Conservation (phyloP, 768 basidiomycete genomes). For the Epithele typhae region DNA sequence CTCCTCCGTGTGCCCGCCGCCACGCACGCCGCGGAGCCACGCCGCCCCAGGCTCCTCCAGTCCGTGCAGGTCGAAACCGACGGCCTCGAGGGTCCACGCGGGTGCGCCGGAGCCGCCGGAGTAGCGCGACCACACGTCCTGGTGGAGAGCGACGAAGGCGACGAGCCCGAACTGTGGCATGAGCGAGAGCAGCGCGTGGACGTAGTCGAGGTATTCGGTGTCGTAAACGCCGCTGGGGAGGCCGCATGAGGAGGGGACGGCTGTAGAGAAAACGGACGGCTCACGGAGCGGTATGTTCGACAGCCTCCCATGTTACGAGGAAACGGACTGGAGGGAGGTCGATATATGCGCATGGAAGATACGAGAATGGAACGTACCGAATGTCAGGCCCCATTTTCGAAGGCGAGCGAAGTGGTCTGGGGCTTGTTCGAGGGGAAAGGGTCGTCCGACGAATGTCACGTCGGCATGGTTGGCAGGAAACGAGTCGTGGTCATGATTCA, state of each 20-base stretch:
- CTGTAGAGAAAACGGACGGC: constrained; percentile 27
- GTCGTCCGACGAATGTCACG: constrained; percentile 85
- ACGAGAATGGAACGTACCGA: constrained; percentile 46
- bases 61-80: constrained; percentile 78
- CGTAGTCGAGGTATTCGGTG: constrained; percentile 73
- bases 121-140: constrained; percentile 96
- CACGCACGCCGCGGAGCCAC: constrained; percentile 77
- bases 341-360: not conserved
- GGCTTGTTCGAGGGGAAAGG: constrained; percentile 88
- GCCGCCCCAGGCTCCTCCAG: constrained; percentile 84
- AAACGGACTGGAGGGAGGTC: constrained; percentile 62
- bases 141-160: constrained; percentile 81
- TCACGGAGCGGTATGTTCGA: constrained; percentile 91
- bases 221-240: constrained; percentile 77
- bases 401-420: constrained; percentile 78
- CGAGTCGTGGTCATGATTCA: constrained; percentile 57
- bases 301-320: constrained; percentile 94
- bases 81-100: constrained; percentile 87
- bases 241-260: not conserved
- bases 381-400: constrained; percentile 83
- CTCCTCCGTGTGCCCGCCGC: constrained; percentile 68
- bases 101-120: constrained; percentile 95
- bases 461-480: constrained; percentile 63
- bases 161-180: constrained; percentile 69
- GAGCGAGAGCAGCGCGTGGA: constrained; percentile 62